Evolutionary conservation across 495 filamentous ascomycete species (phyloP), one percentile per base, ranked within the genome.

Genomic region (Monascus purpureus): DNA sequence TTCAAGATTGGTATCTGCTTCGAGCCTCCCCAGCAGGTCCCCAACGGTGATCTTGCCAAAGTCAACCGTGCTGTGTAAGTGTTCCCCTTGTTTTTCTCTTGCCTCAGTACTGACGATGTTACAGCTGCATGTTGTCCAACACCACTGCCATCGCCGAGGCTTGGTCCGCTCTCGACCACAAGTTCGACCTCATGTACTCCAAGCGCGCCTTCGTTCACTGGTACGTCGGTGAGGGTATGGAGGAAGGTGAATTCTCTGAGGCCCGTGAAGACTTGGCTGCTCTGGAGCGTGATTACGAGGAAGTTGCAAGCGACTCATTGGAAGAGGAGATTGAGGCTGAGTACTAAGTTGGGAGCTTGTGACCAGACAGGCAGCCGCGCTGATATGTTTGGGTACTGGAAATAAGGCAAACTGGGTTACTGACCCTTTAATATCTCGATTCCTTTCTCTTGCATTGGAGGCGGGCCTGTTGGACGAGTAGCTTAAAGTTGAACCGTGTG

Each of bases 1-100:
- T 96, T 96, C 79, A 97, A 97, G 80, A 80, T 97, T 47, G 90
- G 90, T 68, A 97, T 97, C 72, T 94, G 86, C 80, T 95, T 84
- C 73, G 88, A 97, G 69, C 82, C 87, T 36, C 90, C 90, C 40
- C 73, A 87, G 67, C 77, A 76, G 63, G 86, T 94, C 31, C 90
- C 90, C 53, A 93, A 92, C 65, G 86, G 92, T 44, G 90, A 95
- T 56, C 70, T 97, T 36, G 90, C 92, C 53, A 85, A 92, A 67
- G 84, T 94, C 55, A 84, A 85, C 73, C 90, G 90, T 50, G 90
- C 90, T 54, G 88, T 96, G 77, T 85, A 85, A 58, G 81, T 81
- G 6, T 15, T 25, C 13, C 16, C 14, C 2, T 16, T 17, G 4
- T 20, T 14, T 28, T 36, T n/a, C 12, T 11, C 26, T 28, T 15